Evolutionary conservation across 345 rosid genomes (phyloP).

Genomic region (Bretschneidera sinensis): DNA sequence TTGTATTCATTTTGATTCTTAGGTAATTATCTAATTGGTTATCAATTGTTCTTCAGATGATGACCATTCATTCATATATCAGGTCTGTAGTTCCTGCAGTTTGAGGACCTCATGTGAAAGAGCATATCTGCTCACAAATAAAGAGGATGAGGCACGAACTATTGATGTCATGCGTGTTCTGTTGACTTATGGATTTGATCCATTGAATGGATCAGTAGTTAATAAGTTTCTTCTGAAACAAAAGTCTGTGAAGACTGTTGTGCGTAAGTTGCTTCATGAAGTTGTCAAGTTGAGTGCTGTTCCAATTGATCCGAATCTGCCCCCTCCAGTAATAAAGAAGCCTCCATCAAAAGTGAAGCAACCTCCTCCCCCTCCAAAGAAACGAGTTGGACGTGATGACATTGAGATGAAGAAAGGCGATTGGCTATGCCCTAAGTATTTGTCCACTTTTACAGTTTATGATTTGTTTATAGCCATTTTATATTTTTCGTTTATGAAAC

Average conservation of each 20-base stretch:
- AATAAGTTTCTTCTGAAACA: conserved; percentile 64
- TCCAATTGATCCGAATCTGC: conserved; percentile 90
- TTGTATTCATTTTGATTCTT: neutral
- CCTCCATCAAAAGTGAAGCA: conserved; percentile 96
- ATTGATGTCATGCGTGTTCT: conserved; percentile 82
- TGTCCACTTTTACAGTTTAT: conserved; percentile 7
- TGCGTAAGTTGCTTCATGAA: conserved; percentile 82
- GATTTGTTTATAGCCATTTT: neutral
- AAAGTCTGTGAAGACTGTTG: conserved; percentile 73
- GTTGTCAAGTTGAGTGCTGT: conserved; percentile 83
- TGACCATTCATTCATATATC: conserved; percentile 26
- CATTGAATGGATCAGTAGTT: conserved; percentile 42
- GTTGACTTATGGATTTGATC: conserved; percentile 71
- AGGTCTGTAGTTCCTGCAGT: conserved; percentile 96
- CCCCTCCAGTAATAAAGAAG: conserved; percentile 80
- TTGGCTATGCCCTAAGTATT: conserved; percentile 97
- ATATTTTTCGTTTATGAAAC: too few relatives aligned
- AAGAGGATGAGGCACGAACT: conserved; percentile 96
- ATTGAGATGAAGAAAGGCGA: conserved; percentile 98
- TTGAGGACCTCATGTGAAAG: conserved; percentile 83
- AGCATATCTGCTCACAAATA: conserved; percentile 82
- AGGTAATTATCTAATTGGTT: conserved; percentile 9
- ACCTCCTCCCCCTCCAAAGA: conserved; percentile 88
- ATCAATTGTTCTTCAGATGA: conserved; percentile 18
- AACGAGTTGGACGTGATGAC: conserved; percentile 95